phyloP scores from a whole-genome alignment of 176 grass and related monocot genomes.

The Triticum dicoccoides region DNA sequence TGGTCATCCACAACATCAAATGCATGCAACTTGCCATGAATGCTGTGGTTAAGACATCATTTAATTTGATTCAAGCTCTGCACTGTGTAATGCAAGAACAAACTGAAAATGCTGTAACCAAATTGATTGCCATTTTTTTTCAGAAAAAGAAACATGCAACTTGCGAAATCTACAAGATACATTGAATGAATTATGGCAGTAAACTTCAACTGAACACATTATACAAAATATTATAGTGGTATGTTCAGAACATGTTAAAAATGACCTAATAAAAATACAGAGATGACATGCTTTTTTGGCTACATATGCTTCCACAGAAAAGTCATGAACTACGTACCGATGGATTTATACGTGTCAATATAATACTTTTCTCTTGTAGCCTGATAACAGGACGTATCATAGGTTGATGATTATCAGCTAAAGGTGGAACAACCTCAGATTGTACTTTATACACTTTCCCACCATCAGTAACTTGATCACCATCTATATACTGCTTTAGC shows the following conservation, averaged over 20 bases:
- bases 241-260: not conserved
- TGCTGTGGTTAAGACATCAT: not conserved
- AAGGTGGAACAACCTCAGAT: slow-evolving; percentile 68
- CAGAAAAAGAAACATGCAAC: slow-evolving; percentile 8
- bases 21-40: not conserved
- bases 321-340: slow-evolving; percentile 25
- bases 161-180: not conserved
- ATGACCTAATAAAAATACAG: not conserved
- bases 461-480: slow-evolving; percentile 77
- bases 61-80: not conserved
- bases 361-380: slow-evolving; percentile 81
- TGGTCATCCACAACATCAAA: not conserved
- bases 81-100: not conserved
- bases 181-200: not conserved
- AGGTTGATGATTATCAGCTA: slow-evolving; percentile 82
- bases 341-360: slow-evolving; percentile 85
- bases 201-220: not conserved
- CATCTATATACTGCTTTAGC: slow-evolving; percentile 89
- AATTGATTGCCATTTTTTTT: not conserved
- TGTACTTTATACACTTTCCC: slow-evolving; percentile 83
- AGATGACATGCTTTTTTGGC: not conserved
- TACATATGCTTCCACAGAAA: not conserved
- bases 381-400: slow-evolving; percentile 90
- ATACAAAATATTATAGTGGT: not conserved
- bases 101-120: not conserved